Evolutionary conservation across 805 yeast genomes (phyloP).

Genomic region (Candida oleophila): DNA sequence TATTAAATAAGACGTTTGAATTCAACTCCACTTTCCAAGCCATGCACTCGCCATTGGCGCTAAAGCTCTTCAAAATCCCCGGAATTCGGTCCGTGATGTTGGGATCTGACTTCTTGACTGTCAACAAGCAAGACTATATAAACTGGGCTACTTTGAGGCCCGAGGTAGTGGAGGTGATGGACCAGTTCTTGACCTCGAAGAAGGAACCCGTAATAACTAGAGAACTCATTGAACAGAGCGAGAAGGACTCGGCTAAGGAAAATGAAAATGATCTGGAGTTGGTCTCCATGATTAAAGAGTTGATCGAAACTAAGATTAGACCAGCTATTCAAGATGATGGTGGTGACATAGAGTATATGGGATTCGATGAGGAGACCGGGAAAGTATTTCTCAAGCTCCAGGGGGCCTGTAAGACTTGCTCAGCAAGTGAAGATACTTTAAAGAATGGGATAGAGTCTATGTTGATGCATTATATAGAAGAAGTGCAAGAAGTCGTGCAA

Average conservation of each 20-base stretch:
- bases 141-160: slow-evolving; percentile 61
- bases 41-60: slow-evolving; percentile 62
- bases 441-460: slow-evolving; percentile 96
- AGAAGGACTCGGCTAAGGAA: slow-evolving; percentile 42
- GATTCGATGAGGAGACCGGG: slow-evolving; percentile 83
- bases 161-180: slow-evolving; percentile 63
- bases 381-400: slow-evolving; percentile 83
- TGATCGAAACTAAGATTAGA: slow-evolving; percentile 89
- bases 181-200: slow-evolving; percentile 42
- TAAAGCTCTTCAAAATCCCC: slow-evolving; percentile 54
- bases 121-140: slow-evolving; percentile 59
- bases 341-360: slow-evolving; percentile 89
- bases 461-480: slow-evolving; percentile 96
- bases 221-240: slow-evolving; percentile 38
- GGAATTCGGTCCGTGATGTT: slow-evolving; percentile 73
- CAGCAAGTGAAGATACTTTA: slow-evolving; percentile 85
- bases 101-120: slow-evolving; percentile 72
- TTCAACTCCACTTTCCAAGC: slow-evolving; percentile 55
- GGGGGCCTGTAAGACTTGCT: slow-evolving; percentile 96
- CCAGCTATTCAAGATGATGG: slow-evolving; percentile 99
- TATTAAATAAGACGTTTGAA: slow-evolving; percentile 48
- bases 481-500: slow-evolving; percentile 85
- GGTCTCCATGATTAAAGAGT: slow-evolving; percentile 84
- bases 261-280: slow-evolving; percentile 63
- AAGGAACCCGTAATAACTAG: slow-evolving; percentile 40